Conservation (phyloP, 768 basidiomycete species). For the Serendipita indica region DNA sequence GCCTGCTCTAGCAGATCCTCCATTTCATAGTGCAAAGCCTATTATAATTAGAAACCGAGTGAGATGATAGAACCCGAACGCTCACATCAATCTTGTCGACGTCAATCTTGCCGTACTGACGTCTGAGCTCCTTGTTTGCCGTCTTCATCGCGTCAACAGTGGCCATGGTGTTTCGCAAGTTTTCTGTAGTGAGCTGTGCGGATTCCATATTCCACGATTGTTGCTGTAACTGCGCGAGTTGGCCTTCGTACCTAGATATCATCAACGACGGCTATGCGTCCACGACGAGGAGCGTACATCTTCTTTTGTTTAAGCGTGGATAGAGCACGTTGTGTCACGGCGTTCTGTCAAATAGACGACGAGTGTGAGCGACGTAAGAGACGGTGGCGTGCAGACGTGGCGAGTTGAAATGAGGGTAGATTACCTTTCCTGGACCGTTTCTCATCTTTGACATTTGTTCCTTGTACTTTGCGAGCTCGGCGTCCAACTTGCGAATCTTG, state of each 20-base stretch:
- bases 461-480: slow-evolving; percentile 79
- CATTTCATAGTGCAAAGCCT: slow-evolving; percentile 97
- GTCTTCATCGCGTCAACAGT: slow-evolving; percentile 92
- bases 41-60: slow-evolving; percentile 4
- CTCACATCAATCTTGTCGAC: slow-evolving; percentile 95
- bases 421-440: slow-evolving; percentile 88
- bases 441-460: slow-evolving; percentile 92
- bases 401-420: slow-evolving; percentile 2
- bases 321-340: slow-evolving; percentile 89
- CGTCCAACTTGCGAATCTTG: slow-evolving; percentile 92
- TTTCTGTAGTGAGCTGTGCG: slow-evolving; percentile 89
- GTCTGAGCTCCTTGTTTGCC: slow-evolving; percentile 92
- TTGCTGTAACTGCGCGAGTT: slow-evolving; percentile 79
- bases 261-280: not conserved
- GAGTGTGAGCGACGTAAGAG: slow-evolving; percentile 8
- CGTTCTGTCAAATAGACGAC: slow-evolving; percentile 35
- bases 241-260: slow-evolving; percentile 50
- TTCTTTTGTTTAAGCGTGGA: slow-evolving; percentile 87
- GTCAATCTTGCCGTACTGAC: slow-evolving; percentile 94
- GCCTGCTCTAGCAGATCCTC: slow-evolving; percentile 93
- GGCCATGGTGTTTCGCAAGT: slow-evolving; percentile 96
- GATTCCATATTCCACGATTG: slow-evolving; percentile 99
- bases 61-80: slow-evolving; percentile 2
- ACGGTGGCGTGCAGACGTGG: not conserved
- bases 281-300: slow-evolving; percentile 36